Base-by-base conservation (phyloP, 305 asterid species). In the Fraxinus latifolia region DNA sequence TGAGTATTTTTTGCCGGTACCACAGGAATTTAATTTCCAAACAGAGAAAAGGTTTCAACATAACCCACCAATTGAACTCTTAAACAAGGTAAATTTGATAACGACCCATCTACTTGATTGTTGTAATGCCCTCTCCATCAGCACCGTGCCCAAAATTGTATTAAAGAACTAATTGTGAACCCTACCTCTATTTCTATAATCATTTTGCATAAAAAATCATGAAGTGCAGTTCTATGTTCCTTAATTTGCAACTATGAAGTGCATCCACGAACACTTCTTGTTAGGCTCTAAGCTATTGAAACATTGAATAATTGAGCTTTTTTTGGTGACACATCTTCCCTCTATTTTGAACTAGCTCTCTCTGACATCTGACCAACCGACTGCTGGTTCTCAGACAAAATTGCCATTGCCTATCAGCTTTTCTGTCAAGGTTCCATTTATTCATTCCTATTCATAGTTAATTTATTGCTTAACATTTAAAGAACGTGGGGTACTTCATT, bases 21-120 rank as follows among this genome's bases (percentile, higher is more conserved):
- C 15, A 17, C 92, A 95, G 99, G 99, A 93, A 85, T 93, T 93
- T 82, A 93, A 89, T 82, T 93, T 93, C 86, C 94, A 84, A 15
- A 90, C 90, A 0, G 97, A 84, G 31, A 92, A 87, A 91, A 93
- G 92, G 84, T 86, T 68, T 79, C 93, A 87, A 50, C 88, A 85
- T 83, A 91, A 90, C 86, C 97, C 90, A 42, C 98, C 97, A 33
- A 79, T 85, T 5, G 99, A 93, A 33, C 89, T 92, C 44, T 93
- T 95, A 88, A 91, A 86, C 85, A 91, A 93, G 95, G 99, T 95
- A 85, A 67, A 37, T 27, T 50, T 50, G 39, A 50, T 72, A 44
- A 68, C 42, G 37, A 29, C 79, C 37, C 81, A 79, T 79, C 74
- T 79, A 78, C 76, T 77, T 8, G 67, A 74, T 78, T 7, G n/a